Percentiles rank a stretch among this genome's conserved stretches.
Conservation (phyloP, 78 protist species). For the Emiliania huxleyi region DNA sequence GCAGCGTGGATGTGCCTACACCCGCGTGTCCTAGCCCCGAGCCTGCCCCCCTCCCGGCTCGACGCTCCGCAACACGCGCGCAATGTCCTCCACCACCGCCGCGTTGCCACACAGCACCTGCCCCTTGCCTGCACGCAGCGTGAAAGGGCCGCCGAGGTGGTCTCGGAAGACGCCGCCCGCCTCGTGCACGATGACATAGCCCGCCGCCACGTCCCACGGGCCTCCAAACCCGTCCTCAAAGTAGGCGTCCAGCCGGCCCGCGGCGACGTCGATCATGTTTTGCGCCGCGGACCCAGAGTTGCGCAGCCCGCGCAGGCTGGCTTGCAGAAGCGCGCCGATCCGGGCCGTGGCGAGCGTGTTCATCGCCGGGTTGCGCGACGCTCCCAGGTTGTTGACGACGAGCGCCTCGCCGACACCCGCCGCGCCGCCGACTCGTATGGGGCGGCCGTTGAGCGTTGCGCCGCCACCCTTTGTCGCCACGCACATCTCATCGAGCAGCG, state of each 20-base stretch:
- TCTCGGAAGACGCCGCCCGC: not conserved
- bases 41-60: no score
- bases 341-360: not conserved
- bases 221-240: conserved; percentile 58
- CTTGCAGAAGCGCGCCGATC: not conserved
- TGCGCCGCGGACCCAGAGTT: not conserved
- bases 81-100: not conserved
- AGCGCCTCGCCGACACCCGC: not conserved
- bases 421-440: not conserved
- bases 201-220: conserved; percentile 86
- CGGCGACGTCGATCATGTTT: conserved; percentile 35
- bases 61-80: no score
- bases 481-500: conserved; percentile 18
- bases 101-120: not conserved
- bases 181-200: not conserved
- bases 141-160: not conserved
- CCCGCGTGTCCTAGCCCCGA: no score
- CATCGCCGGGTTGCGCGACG: not conserved
- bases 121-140: not conserved
- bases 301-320: not conserved
- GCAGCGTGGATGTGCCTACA: no score
- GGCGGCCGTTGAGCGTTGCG: conserved; percentile 59
- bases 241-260: conserved; percentile 52
- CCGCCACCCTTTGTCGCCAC: conserved; percentile 64
- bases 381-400: not conserved